A percentile compares a stretch with the other conserved stretches of the same genome.
These are phyloP conservation scores for Neurospora sp. DNA, from an alignment of 495 filamentous ascomycete genomes.

Conservation along the genomic window DNA sequence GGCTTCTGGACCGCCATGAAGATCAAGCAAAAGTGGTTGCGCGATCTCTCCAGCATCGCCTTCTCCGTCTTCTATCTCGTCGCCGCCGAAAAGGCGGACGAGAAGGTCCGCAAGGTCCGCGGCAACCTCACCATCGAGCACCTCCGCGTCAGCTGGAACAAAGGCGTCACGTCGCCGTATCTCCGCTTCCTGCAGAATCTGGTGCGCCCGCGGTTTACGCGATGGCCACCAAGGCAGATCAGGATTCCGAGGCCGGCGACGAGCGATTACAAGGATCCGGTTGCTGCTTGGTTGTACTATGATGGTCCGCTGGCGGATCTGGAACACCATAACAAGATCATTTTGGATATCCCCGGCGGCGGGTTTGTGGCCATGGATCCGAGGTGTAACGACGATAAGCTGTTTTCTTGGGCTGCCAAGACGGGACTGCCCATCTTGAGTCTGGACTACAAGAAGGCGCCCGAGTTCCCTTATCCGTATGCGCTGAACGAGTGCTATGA, in stretches of 20 bases:
- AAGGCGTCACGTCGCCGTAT: constrained; percentile 69
- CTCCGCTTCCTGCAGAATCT: constrained; percentile 58
- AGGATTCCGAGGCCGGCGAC: constrained; percentile 69
- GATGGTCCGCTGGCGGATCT: constrained; percentile 75
- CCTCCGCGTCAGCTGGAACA: constrained; percentile 90
- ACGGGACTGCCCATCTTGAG: constrained; percentile 78
- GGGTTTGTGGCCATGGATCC: constrained; percentile 96
- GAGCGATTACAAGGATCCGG: constrained; percentile 72
- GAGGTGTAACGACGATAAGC: constrained; percentile 80
- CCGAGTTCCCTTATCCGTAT: constrained; percentile 91
- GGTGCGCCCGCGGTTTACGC: constrained; percentile 66
- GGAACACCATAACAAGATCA: constrained; percentile 64
- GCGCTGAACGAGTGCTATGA: constrained; percentile 95
- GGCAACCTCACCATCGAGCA: constrained; percentile 84
- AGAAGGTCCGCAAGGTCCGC: constrained; percentile 90
- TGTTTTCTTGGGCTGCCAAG: constrained; percentile 81
- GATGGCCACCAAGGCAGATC: constrained; percentile 68
- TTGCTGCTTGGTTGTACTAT: constrained; percentile 88
- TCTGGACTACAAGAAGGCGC: constrained; percentile 88
- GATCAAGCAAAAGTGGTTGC: constrained; percentile 68
- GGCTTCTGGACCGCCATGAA: constrained; percentile 99
- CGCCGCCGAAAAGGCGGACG: constrained; percentile 87
- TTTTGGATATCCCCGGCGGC: constrained; percentile 87
- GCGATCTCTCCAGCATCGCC: constrained; percentile 69
- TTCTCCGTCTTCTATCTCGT: constrained; percentile 86